Conservation (phyloP, 2,329 filamentous ascomycete genomes). For the Trichothecium sympodiale region DNA sequence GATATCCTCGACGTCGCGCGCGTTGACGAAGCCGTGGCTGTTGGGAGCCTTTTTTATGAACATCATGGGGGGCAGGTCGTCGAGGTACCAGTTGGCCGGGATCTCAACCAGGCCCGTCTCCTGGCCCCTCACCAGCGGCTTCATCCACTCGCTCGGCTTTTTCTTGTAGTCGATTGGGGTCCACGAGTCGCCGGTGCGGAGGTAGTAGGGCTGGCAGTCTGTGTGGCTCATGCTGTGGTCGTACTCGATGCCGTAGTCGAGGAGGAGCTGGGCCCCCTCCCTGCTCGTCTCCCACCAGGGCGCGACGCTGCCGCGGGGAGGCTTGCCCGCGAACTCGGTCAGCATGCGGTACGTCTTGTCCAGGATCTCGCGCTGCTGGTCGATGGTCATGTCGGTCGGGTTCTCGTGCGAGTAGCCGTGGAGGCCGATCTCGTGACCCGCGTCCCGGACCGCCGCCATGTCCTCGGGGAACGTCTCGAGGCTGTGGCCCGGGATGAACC, state of each 20-base stretch:
- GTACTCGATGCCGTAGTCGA: constrained; percentile 59
- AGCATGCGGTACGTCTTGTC: constrained; percentile 64
- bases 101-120: constrained; percentile 55
- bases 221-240: constrained; percentile 57
- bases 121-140: constrained; percentile 45
- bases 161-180: constrained; percentile 58
- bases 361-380: constrained; percentile 66
- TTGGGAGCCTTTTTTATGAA: constrained; percentile 58
- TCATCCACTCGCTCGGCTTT: constrained; percentile 54
- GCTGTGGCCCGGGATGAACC: constrained; percentile 38
- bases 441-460: constrained; percentile 30
- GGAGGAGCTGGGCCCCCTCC: constrained; percentile 54
- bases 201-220: constrained; percentile 52
- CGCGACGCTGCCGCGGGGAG: constrained; percentile 59
- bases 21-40: constrained; percentile 49
- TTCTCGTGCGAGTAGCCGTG: constrained; percentile 71
- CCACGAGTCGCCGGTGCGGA: constrained; percentile 53
- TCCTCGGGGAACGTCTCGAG: constrained; percentile 38
- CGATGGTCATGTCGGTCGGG: constrained; percentile 57
- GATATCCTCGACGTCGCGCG: constrained; percentile 51
- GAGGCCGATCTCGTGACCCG: constrained; percentile 38
- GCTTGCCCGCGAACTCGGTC: constrained; percentile 56
- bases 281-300: constrained; percentile 65
- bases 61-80: constrained; percentile 59
- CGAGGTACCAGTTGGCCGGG: constrained; percentile 47